These are phyloP conservation scores for Plectosphaerella sp. DNA, from an alignment of 2,329 filamentous ascomycete genomes.

Conservation along the genomic window DNA sequence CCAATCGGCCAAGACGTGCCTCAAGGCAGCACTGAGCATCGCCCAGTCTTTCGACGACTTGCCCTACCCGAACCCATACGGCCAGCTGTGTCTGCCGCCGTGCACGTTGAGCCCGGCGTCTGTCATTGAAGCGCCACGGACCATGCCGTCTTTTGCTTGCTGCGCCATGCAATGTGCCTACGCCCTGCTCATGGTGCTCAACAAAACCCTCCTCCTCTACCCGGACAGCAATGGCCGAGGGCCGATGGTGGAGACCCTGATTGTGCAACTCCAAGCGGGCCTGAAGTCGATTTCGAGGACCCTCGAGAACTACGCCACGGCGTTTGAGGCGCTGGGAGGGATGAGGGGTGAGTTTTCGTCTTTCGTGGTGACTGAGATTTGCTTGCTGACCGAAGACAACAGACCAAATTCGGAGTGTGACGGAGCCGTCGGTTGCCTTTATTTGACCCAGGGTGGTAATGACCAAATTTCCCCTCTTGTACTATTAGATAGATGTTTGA, in stretches of 20 bases:
- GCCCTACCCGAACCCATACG: constrained; percentile 38
- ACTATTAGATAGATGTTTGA: too few species aligned
- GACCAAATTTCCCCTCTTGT: too few species aligned
- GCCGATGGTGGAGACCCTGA: constrained; percentile 27
- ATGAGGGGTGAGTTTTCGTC: constrained; percentile 33
- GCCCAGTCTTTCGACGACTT: constrained; percentile 38
- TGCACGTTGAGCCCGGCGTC: constrained; percentile 30
- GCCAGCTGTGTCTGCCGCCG: constrained; percentile 25
- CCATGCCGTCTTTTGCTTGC: constrained; percentile 39
- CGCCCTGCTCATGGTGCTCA: constrained; percentile 36
- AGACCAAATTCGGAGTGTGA: constrained; percentile 19
- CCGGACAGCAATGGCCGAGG: constrained; percentile 16
- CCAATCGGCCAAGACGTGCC: constrained; percentile 42
- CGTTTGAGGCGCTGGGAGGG: constrained; percentile 38
- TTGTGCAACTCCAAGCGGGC: constrained; percentile 34
- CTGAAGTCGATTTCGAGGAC: constrained; percentile 34
- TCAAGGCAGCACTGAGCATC: constrained; percentile 43
- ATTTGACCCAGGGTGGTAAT: not conserved
- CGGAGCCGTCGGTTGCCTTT: constrained; percentile 16
- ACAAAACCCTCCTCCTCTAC: constrained; percentile 33
- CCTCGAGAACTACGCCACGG: constrained; percentile 37
- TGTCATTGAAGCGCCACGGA: constrained; percentile 33
- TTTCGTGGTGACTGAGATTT: not conserved
- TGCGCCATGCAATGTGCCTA: constrained; percentile 43
- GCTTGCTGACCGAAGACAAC: not conserved